phyloP scores from a whole-genome alignment of 345 rosid species.

The Eucalyptus cloeziana region DNA sequence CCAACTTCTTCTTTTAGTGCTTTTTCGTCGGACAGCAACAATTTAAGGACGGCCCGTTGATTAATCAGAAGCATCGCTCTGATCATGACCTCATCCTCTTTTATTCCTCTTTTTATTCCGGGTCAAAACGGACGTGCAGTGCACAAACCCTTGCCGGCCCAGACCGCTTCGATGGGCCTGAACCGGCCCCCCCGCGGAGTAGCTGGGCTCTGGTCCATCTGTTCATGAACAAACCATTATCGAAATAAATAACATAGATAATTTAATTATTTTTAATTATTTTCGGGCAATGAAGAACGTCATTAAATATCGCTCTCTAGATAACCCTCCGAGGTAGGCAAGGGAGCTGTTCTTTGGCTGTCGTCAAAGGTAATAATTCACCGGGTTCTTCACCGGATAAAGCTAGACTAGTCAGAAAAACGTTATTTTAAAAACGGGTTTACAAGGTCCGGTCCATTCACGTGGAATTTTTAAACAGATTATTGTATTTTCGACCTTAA shows the following conservation, averaged over 20 bases:
- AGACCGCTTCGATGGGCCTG: background rate
- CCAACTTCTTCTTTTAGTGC: background rate
- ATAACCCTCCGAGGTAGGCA: background rate
- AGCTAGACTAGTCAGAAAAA: background rate
- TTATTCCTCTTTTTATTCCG: background rate
- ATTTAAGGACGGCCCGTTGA: background rate
- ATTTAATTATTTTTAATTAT: background rate
- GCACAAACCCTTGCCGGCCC: background rate
- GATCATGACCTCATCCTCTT: background rate
- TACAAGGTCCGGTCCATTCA: background rate
- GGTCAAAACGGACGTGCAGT: background rate
- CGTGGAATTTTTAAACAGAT: background rate
- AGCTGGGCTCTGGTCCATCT: background rate
- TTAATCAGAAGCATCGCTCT: background rate
- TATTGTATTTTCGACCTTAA: background rate
- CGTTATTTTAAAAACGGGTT: background rate
- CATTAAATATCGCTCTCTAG: background rate
- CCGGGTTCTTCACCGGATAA: background rate
- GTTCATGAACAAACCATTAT: background rate
- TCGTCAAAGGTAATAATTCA: background rate
- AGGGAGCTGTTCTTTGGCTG: background rate
- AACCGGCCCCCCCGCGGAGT: accelerated
- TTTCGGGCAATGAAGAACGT: background rate
- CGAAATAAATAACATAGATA: background rate
- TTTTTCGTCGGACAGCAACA: no score